Evolutionary conservation across 106 monocot species (phyloP).

Genomic region (Xerophyta viscosa): DNA sequence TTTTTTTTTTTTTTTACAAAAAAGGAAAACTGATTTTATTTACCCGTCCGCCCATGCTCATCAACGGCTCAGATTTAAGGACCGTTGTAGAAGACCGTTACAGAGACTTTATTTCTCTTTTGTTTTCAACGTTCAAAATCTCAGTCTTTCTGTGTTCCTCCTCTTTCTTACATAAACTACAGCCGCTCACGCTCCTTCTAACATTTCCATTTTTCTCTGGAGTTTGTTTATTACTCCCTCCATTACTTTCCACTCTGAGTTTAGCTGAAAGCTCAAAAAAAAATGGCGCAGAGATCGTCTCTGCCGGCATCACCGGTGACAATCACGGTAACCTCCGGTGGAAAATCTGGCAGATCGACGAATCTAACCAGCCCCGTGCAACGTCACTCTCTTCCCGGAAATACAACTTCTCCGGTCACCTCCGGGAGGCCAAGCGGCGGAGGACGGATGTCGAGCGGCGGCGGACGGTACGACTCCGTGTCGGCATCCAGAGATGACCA

Average conservation of each 20-base stretch:
- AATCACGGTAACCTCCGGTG: constrained; percentile 21
- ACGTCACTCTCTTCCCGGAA: constrained; percentile 16
- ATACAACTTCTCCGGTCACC: constrained; percentile 4
- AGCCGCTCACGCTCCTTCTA: no score
- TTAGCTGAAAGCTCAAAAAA: neutral
- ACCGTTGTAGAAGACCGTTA: no score
- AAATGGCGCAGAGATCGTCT: constrained; percentile 14
- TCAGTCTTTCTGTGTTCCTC: no score
- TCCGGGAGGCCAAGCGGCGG: constrained; percentile 5
- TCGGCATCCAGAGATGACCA: constrained; percentile 6
- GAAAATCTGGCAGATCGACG: constrained; percentile 9
- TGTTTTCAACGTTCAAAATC: no score
- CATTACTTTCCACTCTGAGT: constrained; percentile 1
- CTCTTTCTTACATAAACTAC: no score
- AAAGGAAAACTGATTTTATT: no score
- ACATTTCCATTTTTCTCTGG: neutral
- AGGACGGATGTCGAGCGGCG: constrained; percentile 9
- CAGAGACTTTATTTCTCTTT: no score
- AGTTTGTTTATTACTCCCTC: neutral
- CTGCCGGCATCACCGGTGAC: constrained; percentile 36
- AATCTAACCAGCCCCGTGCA: constrained; percentile 31
- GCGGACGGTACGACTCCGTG: constrained; percentile 18
- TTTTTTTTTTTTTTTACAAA: no score
- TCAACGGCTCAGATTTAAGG: no score
- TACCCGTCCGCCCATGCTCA: no score